Conservation (phyloP, 2,329 filamentous ascomycete species). For the Parastagonospora avenae region DNA sequence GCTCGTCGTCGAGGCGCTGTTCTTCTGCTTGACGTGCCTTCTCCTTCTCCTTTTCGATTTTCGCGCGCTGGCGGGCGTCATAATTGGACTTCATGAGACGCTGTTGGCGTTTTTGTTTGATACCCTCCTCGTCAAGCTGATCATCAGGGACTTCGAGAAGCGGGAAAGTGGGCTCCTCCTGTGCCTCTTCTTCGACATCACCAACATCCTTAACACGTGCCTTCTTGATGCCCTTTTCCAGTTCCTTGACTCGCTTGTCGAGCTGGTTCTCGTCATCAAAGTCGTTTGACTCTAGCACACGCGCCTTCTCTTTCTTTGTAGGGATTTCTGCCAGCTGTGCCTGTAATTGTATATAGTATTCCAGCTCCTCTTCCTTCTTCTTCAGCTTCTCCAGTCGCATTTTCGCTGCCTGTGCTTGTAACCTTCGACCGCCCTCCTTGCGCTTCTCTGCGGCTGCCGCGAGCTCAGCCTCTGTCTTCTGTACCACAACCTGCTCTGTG, state of each 20-base stretch:
- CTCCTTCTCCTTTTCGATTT: slow-evolving; percentile 93
- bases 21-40: slow-evolving; percentile 83
- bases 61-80: slow-evolving; percentile 89
- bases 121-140: slow-evolving; percentile 84
- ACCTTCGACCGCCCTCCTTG: slow-evolving; percentile 86
- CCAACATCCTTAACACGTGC: slow-evolving; percentile 93
- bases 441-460: slow-evolving; percentile 89
- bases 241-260: slow-evolving; percentile 82
- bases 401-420: slow-evolving; percentile 96
- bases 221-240: slow-evolving; percentile 88
- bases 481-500: slow-evolving; percentile 84
- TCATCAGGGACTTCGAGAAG: slow-evolving; percentile 90
- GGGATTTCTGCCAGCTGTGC: slow-evolving; percentile 69
- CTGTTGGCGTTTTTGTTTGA: slow-evolving; percentile 94
- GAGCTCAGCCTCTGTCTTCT: slow-evolving; percentile 94
- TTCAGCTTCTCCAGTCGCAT: slow-evolving; percentile 96
- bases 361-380: slow-evolving; percentile 92
- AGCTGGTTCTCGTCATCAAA: slow-evolving; percentile 88
- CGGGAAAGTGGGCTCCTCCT: slow-evolving; percentile 82
- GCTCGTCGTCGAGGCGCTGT: slow-evolving; percentile 80
- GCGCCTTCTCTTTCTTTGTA: slow-evolving; percentile 83
- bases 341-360: slow-evolving; percentile 89
- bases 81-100: slow-evolving; percentile 92
- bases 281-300: slow-evolving; percentile 86
- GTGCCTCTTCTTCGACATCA: slow-evolving; percentile 75